Base-by-base conservation (phyloP, 73 alveolate genomes). In the Paramecium sonneborni region DNA sequence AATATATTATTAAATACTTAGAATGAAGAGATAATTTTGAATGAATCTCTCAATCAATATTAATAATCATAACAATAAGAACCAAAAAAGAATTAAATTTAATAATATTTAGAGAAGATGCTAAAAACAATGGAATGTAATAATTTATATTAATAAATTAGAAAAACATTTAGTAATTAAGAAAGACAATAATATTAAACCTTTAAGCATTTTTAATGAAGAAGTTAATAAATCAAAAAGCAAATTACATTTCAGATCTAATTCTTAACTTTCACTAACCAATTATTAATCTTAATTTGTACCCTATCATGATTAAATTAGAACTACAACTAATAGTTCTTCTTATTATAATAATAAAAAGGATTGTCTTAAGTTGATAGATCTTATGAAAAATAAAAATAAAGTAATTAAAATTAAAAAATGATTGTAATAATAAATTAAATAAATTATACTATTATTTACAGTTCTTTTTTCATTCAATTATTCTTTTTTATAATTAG, bases 101-200 rank as follows among this genome's bases (percentile, higher is more conserved):
- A 34, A 72, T 72, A 35, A 72, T 72, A 72, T 35, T 28, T 72
- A n/a, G 86, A 72, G 35, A 72, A 72, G 26, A 72, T 72, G 57
- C 18, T 72, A 18, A 72, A 72, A 48, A 4, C 43, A 4, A 35
- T 35, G 34, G 68, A 52, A 52, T 52, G 68, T 52, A 52, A 52
- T 52, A 18, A 52, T 52, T 52, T 15, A 52, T n/a, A 52, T 52
- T 15, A 3, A 52, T 52, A 18, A 52, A 3, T 52, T 52, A 52
- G 68, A 52, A 21, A 52, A 52, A 72, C 5, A 72, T 0, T 12
- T 72, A 1, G 4, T 15, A 0, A 34, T 41, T 18, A 38, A 72
- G 20, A 72, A 72, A 15, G 57, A 35, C 1, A 20, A 11, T 34
- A 35, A 34, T 21, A 32, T 35, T 8, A 72, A 38, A 35, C 86